A percentile compares a stretch with the other conserved stretches of the same genome.
Conservation (phyloP, 1,284 basidiomycete species). For the Puccinia coronata region DNA sequence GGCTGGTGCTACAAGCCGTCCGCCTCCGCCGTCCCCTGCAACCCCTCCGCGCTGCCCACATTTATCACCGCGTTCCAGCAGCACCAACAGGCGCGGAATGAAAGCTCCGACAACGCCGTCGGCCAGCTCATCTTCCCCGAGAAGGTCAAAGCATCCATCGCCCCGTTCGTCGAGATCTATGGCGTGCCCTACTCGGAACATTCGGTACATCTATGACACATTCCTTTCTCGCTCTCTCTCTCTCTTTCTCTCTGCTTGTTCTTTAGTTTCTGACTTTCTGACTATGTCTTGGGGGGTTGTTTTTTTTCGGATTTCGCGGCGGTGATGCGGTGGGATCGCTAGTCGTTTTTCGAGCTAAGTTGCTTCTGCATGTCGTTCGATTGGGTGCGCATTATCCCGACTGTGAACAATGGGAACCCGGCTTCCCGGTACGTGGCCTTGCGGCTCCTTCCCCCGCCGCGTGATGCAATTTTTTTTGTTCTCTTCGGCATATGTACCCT, state of each 20-base stretch:
- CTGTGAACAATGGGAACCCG: slow-evolving; percentile 39
- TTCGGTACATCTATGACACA: slow-evolving; percentile 1
- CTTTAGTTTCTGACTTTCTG: too few relatives aligned
- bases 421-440: slow-evolving; percentile 38
- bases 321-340: too few relatives aligned
- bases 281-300: too few relatives aligned
- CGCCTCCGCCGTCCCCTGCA: neutral
- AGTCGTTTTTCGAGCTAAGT: slow-evolving; percentile 48
- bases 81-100: neutral
- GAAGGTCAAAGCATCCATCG: neutral
- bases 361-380: slow-evolving; percentile 46
- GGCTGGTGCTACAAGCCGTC: slow-evolving; percentile 39
- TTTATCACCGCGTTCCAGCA: neutral
- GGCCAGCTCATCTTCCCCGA: neutral
- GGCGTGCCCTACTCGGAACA: slow-evolving; percentile 48
- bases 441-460: too few relatives aligned
- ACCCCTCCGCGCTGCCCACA: neutral
- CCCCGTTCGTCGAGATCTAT: slow-evolving; percentile 14
- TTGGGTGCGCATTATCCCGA: slow-evolving; percentile 46
- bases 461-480: too few relatives aligned
- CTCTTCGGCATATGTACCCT: too few relatives aligned
- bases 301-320: neutral
- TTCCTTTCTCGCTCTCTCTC: too few relatives aligned
- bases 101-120: neutral
- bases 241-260: neutral